Base-by-base conservation (phyloP, 2,329 filamentous ascomycete species). In the Trichoderma endophyticum region DNA sequence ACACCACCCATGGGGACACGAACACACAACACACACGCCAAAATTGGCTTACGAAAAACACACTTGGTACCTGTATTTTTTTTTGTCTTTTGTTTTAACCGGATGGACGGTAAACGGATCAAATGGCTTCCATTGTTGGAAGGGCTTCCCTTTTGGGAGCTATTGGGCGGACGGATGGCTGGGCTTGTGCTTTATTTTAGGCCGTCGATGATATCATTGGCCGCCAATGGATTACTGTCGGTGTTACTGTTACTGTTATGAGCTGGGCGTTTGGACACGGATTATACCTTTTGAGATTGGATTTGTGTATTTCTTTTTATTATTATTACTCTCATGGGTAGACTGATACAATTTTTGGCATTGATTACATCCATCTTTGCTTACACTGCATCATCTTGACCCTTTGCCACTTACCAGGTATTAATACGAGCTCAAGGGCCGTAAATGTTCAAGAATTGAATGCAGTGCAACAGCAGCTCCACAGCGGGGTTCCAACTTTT, bases 401-500 rank as follows among this genome's bases (percentile, higher is more conserved):
- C 7, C 3, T 43, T 43, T 43, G 39, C 39, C 39, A 43, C 43
- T 9, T 21, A 36, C 34, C 34, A 15, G 0, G 34, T 15, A 36
- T 36, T 15, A 5, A 51, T 51, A 51, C 43, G 43, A 51, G 43
- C 43, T 11, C 36, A 39, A 39, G 36, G 36, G 36, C 6, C 36
- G 36, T 8, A 18, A 15, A 39, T 39, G 36, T 6, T 43, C 39
- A 43, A 9, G 15, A 43, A 9, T 43, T n/a, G 15, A 43, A 36
- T 63, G 43, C 67, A 70, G 57, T 59, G 36, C 57, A 43, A 68
- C 34, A 15, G 5, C 21, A 54, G 61, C 32, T 63, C 71, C 71
- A 72, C 65, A 63, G 71, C 71, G 71, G 71, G 65, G 48, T 63
- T 70, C 43, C 36, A 69, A n/a, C 39, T 43, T 34, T n/a, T 24